phyloP scores from a whole-genome alignment of 805 yeast species.

The Yarrowia sp. region DNA sequence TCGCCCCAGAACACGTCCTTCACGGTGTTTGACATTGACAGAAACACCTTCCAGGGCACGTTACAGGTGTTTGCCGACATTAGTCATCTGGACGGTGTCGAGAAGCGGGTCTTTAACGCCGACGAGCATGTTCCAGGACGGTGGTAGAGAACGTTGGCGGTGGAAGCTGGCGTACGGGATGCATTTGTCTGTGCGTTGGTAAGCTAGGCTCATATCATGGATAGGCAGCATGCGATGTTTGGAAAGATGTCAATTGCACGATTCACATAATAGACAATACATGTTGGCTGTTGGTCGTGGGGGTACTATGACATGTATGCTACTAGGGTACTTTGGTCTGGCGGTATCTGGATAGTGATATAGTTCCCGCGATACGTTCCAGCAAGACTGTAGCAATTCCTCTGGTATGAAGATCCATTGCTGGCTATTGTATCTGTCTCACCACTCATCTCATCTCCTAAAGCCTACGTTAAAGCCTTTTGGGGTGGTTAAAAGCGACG shows the following conservation, averaged over 20 bases:
- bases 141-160: neutral
- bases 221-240: no score
- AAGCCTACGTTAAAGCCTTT: neutral
- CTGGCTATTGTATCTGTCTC: no score
- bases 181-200: no score
- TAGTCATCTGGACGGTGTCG: neutral
- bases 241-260: no score
- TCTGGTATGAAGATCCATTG: no score
- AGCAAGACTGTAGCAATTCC: no score
- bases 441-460: neutral
- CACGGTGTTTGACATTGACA: conserved; percentile 58
- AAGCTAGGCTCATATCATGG: no score
- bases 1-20: conserved; percentile 77
- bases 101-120: neutral
- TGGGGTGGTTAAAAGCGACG: neutral
- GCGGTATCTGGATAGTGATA: no score
- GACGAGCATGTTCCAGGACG: neutral
- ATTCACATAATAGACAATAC: neutral
- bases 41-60: conserved; percentile 29
- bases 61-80: conserved; percentile 11
- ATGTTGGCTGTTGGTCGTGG: neutral
- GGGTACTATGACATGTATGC: no score
- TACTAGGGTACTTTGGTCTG: no score
- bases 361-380: no score
- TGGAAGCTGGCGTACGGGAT: no score